These are phyloP conservation scores for Entonaema liquescens DNA, from an alignment of 495 filamentous ascomycete genomes.

Conservation along the genomic window DNA sequence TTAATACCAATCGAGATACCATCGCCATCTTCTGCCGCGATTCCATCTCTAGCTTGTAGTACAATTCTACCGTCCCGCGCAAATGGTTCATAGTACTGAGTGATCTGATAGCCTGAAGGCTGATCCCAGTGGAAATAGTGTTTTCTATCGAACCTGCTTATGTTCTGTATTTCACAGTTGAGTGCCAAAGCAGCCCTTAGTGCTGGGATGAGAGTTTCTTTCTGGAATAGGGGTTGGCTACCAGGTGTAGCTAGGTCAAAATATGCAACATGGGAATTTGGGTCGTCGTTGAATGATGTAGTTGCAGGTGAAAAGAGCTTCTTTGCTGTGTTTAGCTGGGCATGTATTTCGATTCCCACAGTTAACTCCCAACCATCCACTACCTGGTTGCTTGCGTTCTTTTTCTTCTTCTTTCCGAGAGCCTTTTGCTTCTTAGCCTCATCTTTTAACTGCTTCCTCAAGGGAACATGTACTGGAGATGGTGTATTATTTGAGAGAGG, in stretches of 20 bases:
- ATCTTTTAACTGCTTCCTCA: slow-evolving; percentile 80
- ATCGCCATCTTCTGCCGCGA: slow-evolving; percentile 73
- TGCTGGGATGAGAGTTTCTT: slow-evolving; percentile 83
- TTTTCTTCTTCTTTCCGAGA: slow-evolving; percentile 48
- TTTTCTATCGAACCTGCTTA: slow-evolving; percentile 90
- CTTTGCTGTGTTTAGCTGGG: slow-evolving; percentile 84
- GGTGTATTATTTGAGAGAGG: slow-evolving; percentile 12
- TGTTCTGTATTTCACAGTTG: slow-evolving; percentile 75
- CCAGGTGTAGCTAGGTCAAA: slow-evolving; percentile 94
- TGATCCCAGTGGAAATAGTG: slow-evolving; percentile 99
- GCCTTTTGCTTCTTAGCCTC: slow-evolving; percentile 65
- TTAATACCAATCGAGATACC: slow-evolving; percentile 78
- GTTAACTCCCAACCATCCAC: slow-evolving; percentile 84
- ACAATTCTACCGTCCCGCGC: slow-evolving; percentile 77
- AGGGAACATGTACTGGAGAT: slow-evolving; percentile 53
- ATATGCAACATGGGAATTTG: slow-evolving; percentile 85
- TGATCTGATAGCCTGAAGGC: slow-evolving; percentile 95
- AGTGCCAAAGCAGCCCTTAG: slow-evolving; percentile 88
- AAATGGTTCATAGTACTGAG: slow-evolving; percentile 92
- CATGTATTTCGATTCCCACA: slow-evolving; percentile 96
- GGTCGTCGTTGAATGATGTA: slow-evolving; percentile 71
- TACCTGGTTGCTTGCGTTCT: slow-evolving; percentile 59
- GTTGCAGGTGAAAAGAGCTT: slow-evolving; percentile 87
- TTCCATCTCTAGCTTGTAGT: slow-evolving; percentile 79
- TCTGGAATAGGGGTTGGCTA: slow-evolving; percentile 86